Evolutionary conservation across 495 filamentous ascomycete species (phyloP).

Genomic region (Podospora didyma): DNA sequence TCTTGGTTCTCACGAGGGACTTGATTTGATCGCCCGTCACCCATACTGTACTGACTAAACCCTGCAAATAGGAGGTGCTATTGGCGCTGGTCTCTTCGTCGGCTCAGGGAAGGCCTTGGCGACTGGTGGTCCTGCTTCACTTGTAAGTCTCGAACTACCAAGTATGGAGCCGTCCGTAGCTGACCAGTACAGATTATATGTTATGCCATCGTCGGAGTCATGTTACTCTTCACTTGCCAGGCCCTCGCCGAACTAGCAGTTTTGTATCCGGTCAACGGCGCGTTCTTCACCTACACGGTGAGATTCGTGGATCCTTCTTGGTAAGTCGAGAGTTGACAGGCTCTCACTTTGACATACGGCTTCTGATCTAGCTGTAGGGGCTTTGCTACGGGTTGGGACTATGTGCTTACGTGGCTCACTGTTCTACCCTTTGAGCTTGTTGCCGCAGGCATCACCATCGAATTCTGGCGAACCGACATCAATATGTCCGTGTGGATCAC

Average conservation of each 20-base stretch:
- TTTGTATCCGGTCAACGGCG: constrained; percentile 59
- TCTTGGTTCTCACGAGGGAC: constrained; percentile 12
- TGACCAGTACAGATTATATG: constrained; percentile 45
- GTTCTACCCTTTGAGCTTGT: constrained; percentile 50
- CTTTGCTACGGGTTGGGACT: constrained; percentile 77
- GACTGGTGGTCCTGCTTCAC: constrained; percentile 50
- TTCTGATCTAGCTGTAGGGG: constrained; percentile 38
- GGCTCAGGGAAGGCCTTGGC: constrained; percentile 46
- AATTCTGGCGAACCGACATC: constrained; percentile 37
- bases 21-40: background rate
- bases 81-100: constrained; percentile 58
- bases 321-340: constrained; percentile 15
- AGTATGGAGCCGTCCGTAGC: constrained; percentile 45
- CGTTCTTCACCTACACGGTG: constrained; percentile 56
- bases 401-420: constrained; percentile 56
- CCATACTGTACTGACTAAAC: constrained; percentile 10
- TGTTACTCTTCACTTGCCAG: constrained; percentile 47
- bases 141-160: constrained; percentile 29
- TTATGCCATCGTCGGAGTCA: constrained; percentile 42
- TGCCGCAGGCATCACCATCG: constrained; percentile 44
- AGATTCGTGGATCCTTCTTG: constrained; percentile 68
- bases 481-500: constrained; percentile 54
- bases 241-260: constrained; percentile 66
- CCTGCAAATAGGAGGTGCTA: constrained; percentile 40
- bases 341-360: background rate